These are phyloP conservation scores for Citeromyces siamensis DNA, from an alignment of 1,139 yeast species.

Conservation along the genomic window DNA sequence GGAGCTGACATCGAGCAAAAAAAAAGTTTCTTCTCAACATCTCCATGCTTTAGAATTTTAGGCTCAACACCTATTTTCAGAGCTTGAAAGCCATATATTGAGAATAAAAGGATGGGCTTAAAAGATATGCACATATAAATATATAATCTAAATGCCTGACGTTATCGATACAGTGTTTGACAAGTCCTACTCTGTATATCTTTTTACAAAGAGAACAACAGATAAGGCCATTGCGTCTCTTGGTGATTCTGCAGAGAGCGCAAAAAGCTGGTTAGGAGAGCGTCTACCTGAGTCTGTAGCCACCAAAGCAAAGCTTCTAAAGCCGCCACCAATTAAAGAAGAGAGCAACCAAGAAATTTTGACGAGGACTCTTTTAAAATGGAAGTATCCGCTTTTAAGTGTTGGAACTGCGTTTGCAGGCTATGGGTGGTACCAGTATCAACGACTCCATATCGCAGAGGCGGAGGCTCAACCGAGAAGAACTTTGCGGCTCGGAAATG, in stretches of 20 bases:
- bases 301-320: not conserved
- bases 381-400: not conserved
- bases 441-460: not conserved
- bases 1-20: no score
- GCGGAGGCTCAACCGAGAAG: not conserved
- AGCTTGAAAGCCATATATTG: no score
- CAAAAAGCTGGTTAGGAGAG: not conserved
- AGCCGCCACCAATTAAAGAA: not conserved
- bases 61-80: no score
- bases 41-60: no score
- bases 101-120: no score
- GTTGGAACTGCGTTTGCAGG: not conserved
- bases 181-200: not conserved
- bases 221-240: not conserved
- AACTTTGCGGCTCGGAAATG: conserved; percentile 52
- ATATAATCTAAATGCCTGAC: conserved; percentile 2
- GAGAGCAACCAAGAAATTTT: not conserved
- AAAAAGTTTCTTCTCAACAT: no score
- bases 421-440: not conserved
- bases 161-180: not conserved
- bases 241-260: not conserved
- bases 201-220: not conserved
- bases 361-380: not conserved
- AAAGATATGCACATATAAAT: no score
- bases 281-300: not conserved